Evolutionary conservation across 2,329 filamentous ascomycete genomes (phyloP).

Genomic region (Aureobasidium sp.): DNA sequence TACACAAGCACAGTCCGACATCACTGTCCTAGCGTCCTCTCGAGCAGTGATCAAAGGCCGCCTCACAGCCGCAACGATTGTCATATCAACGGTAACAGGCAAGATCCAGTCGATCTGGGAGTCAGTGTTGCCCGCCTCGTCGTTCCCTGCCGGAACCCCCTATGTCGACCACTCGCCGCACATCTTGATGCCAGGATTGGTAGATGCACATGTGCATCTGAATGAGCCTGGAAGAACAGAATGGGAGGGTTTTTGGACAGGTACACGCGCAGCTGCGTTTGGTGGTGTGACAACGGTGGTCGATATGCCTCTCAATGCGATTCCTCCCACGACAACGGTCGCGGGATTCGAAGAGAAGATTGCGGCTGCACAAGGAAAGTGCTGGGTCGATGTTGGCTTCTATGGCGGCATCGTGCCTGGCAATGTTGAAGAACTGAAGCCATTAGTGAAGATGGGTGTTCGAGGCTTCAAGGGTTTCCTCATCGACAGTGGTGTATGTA

Average conservation of each 20-base stretch:
- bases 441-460: constrained; percentile 76
- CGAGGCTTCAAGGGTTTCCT: constrained; percentile 96
- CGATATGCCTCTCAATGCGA: constrained; percentile 96
- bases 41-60: constrained; percentile 72
- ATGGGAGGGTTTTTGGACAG: constrained; percentile 97
- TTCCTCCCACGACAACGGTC: constrained; percentile 90
- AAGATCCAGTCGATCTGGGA: constrained; percentile 75
- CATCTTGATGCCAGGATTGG: constrained; percentile 80
- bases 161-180: constrained; percentile 82
- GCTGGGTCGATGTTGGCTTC: constrained; percentile 98
- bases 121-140: constrained; percentile 63
- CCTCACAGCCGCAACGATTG: constrained; percentile 75
- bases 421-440: constrained; percentile 71
- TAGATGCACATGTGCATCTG: constrained; percentile 95
- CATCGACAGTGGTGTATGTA: constrained; percentile 84
- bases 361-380: constrained; percentile 73
- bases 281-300: constrained; percentile 94
- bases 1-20: neutral
- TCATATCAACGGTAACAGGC: constrained; percentile 69
- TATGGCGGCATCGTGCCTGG: constrained; percentile 93
- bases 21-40: constrained; percentile 67
- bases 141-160: constrained; percentile 63
- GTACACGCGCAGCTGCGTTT: constrained; percentile 86
- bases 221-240: constrained; percentile 95
- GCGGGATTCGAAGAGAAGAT: constrained; percentile 77